Evolutionary conservation across 2,329 filamentous ascomycete species (phyloP), one percentile per base, ranked within the genome.

Genomic region (Diaporthe sp.): DNA sequence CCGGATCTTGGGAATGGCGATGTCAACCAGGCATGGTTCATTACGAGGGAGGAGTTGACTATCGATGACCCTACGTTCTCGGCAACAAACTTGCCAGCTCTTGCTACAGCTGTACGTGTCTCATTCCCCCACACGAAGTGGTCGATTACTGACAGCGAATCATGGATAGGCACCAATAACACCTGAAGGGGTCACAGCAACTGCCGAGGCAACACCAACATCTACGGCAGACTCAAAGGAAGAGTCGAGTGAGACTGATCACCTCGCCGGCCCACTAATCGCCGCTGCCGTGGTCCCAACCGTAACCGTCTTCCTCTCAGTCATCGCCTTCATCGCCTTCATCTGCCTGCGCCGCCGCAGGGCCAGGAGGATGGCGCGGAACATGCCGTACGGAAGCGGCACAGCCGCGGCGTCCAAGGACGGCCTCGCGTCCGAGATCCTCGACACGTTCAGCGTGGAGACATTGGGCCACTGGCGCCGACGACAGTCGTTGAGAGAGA

Each of bases 261-360:
- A 49, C n/a, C 61, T 74, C 13, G 61, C 61, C 6, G 72, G 61
- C 49, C 72, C 72, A 28, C 25, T 74, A 10, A 74, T 74, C 25
- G 72, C 72, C 22, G 72, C 72, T 4, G 72, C 72, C 13, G 72
- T 74, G 62, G 72, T 74, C 3, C 72, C 72, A 22, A 69, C 61
- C 3, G 55, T 67, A 22, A 46, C 55, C 9, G 55, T 74, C 7
- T 55, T 58, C 8, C 28, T 74, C 6, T 44, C 49, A 2, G 34
- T 74, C 17, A 49, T 46, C 28, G 72, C 46, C 13, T 69, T 74
- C 25, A 25, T 55, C 39, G 9, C 37, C 13, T 73, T 53, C 58
- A 28, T 73, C 31, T 73, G 42, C 34, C 57, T 74, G 10, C 59
- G 72, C 12, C 72, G 72, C 25, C 72, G 72, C 39, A 74, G 42